Evolutionary conservation across 169 alveolate species (phyloP).

Genomic region (Eimeria mitis): DNA sequence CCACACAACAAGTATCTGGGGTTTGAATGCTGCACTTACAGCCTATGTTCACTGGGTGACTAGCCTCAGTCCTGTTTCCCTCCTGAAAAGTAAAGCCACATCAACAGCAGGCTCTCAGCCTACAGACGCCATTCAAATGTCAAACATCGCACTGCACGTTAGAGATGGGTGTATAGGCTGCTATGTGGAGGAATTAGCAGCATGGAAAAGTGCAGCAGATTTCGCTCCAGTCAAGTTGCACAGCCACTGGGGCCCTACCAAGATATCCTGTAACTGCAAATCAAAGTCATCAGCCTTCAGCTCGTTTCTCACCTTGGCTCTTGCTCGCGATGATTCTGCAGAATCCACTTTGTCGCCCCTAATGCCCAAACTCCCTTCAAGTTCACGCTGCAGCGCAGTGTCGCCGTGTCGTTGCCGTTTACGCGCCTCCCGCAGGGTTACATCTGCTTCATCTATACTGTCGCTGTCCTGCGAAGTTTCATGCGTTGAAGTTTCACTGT

Average conservation of each 20-base stretch:
- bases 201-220: background rate
- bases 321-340: background rate
- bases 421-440: background rate
- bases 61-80: background rate
- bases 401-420: background rate
- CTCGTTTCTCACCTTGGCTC: constrained; percentile 48
- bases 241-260: background rate
- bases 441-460: constrained; percentile 12
- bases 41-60: background rate
- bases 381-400: constrained; percentile 38
- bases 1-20: background rate
- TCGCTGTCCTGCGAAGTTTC: background rate
- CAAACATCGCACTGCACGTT: background rate
- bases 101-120: background rate
- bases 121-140: background rate
- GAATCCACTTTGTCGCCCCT: background rate
- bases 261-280: constrained; percentile 34
- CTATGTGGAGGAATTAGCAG: background rate
- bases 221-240: background rate
- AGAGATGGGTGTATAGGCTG: background rate
- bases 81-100: background rate
- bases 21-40: background rate
- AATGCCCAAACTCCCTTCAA: constrained; percentile 47
- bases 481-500: background rate
- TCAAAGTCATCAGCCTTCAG: constrained; percentile 75